Base-by-base conservation (phyloP, 495 filamentous ascomycete species). In the Tuber brumale region DNA sequence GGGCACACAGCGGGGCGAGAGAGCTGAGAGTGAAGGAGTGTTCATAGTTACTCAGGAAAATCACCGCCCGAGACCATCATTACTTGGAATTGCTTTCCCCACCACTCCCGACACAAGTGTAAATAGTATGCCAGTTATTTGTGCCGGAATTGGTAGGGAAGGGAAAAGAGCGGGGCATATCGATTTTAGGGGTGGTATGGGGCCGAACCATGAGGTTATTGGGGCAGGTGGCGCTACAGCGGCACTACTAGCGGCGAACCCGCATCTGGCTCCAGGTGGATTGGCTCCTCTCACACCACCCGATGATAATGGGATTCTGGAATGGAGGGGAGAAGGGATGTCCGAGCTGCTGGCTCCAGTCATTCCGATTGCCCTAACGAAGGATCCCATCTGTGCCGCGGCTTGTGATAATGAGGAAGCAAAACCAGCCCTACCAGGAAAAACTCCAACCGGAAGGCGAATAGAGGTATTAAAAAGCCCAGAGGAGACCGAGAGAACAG, bases 251-350 rank as follows among this genome's bases (percentile, higher is more conserved):
- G 81, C 81, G 45, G 78, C 81, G 44, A 82, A 75, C 66, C 78
- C 81, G 44, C 81, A 83, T 74, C 48, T 82, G 44, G 81, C 78
- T 57, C 79, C 78, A 72, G 81, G 81, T 73, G 81, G 81, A 66
- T 76, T 81, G 75, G 81, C 81, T 75, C 75, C 84, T 46, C 51
- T 84, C 31, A 84, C 83, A 37, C 83, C 83, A 70, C 83, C 83
- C 16, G 83, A 84, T 69, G 83, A 84, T 78, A 81, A 77, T 45
- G 83, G 81, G n/a, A 75, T 81, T 46, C 75, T 84, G 71, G 81
- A 81, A 73, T 84, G 83, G 83, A 75, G 75, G 75, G 76, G 69
- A 72, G 78, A 78, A 72, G 75, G 72, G 72, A 57, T 70, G 74
- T 79, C 75, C 75, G 79, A 75, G n/a, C 43, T 71, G 76, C 71